Conservation (phyloP, 805 yeast genomes). For the Monosporozyma unispora region DNA sequence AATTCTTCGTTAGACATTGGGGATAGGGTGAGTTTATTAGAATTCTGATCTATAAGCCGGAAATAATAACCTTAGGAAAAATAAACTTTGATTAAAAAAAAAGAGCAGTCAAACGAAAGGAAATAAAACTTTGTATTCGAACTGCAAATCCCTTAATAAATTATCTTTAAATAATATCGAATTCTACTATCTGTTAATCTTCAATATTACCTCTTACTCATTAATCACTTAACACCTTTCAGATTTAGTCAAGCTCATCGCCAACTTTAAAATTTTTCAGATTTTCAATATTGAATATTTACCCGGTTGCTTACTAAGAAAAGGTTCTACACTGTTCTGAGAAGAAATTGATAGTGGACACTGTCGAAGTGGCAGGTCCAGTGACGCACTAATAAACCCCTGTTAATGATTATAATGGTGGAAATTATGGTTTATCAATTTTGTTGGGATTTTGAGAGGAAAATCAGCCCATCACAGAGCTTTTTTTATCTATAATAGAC, state of each 20-base stretch:
- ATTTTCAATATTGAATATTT: not conserved
- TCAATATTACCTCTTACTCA: not conserved
- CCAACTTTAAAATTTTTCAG: slow-evolving; percentile 1
- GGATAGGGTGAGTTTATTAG: not conserved
- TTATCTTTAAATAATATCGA: not conserved
- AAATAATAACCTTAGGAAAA: not conserved
- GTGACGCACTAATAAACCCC: not conserved
- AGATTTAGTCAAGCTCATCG: not conserved
- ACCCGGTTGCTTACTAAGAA: not conserved
- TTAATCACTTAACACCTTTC: not conserved
- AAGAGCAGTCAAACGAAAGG: not conserved
- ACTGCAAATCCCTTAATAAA: not conserved
- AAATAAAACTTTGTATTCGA: not conserved
- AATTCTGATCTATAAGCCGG: not conserved
- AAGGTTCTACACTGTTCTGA: not conserved
- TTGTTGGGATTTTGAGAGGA: too few relatives aligned
- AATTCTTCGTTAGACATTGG: slow-evolving; percentile 10
- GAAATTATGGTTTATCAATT: not conserved
- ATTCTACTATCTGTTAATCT: not conserved
- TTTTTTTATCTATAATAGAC: too few relatives aligned
- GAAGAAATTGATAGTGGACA: not conserved
- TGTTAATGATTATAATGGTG: not conserved
- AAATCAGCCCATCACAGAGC: too few relatives aligned
- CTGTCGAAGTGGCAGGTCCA: not conserved
- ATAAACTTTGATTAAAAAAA: not conserved